Conservation (phyloP, 78 protist genomes). For the Cavenderia fasciculata region DNA sequence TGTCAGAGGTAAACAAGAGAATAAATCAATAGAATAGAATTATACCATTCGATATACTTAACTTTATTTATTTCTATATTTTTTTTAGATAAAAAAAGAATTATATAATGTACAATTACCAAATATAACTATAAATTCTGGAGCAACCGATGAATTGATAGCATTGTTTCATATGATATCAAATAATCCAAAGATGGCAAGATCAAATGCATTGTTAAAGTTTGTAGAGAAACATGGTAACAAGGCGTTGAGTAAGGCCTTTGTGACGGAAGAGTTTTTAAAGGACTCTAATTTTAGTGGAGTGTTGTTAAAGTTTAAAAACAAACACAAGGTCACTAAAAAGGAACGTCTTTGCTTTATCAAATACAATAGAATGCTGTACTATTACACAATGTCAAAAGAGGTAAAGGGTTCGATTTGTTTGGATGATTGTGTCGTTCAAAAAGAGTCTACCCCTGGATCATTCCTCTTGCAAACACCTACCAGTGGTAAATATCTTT, state of each 20-base stretch:
- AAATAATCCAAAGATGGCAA: slow-evolving; percentile 26
- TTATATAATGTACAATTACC: slow-evolving; percentile 48
- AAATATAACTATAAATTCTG: not conserved
- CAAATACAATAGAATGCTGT: slow-evolving; percentile 48
- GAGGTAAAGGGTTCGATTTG: slow-evolving; percentile 39
- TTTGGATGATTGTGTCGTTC: slow-evolving; percentile 43
- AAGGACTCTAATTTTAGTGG: slow-evolving; percentile 27
- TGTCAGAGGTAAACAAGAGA: not conserved
- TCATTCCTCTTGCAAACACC: slow-evolving; percentile 18
- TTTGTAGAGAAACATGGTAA: slow-evolving; percentile 40
- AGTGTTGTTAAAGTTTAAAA: slow-evolving; percentile 31
- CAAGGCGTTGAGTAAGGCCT: not conserved
- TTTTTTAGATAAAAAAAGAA: slow-evolving; percentile 48
- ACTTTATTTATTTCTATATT: not conserved
- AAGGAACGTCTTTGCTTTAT: slow-evolving; percentile 46
- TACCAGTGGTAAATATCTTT: not conserved
- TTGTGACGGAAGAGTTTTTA: slow-evolving; percentile 38
- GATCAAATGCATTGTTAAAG: slow-evolving; percentile 6
- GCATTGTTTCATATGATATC: slow-evolving; percentile 21
- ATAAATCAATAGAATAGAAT: not conserved
- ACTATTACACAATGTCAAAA: slow-evolving; percentile 17
- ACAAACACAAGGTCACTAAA: slow-evolving; percentile 35
- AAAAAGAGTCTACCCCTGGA: no score
- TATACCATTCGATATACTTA: not conserved
- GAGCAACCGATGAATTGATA: slow-evolving; percentile 6